Base-by-base conservation (phyloP, 768 basidiomycete genomes). In the Pleurotus tuoliensis region DNA sequence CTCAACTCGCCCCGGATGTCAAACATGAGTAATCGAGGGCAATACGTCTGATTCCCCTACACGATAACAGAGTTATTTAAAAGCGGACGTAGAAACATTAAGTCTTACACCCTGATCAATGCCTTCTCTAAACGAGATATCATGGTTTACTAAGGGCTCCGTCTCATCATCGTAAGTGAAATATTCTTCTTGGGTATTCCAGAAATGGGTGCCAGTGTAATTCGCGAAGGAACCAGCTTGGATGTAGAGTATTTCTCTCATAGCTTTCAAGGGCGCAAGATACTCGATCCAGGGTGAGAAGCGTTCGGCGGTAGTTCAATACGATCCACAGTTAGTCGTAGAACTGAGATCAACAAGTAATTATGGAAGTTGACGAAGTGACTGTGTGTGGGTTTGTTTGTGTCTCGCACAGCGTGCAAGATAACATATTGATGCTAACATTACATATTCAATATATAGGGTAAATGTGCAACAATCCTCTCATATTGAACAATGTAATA, bases 241-340 rank as follows among this genome's bases (percentile, higher is more conserved):
- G 50, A 92, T 73, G 67, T 92, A 86, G 57, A 92, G 69, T 59
- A 91, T 89, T 65, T 92, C 90, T 64, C 79, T 83, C 89, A 91
- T 91, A 56, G 8, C 5, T 7, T 34, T 38, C 27, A 34, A 20
- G 15, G 5, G 13, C 49, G 37, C 27, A 13, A 27, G 40, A 34
- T 34, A 34, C 11, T 34, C 30, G 30, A 34, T 34, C 30, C 3
- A 34, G 30, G 30, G 30, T 34, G 30, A 34, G 30, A 34, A 34
- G 30, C 30, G 30, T 34, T 34, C 30, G 30, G 30, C 30, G 30
- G 30, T 34, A 34, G 30, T 34, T 34, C 30, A 34, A 34, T 34
- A 34, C 30, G 30, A 34, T 34, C 30, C 30, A 34, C 30, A 34
- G 30, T 9, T 34, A 34, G 30, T 34, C 30, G 30, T 34, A 34